These are phyloP conservation scores for Pterulicium gracile DNA, from an alignment of 1,284 basidiomycete species.

Conservation along the genomic window DNA sequence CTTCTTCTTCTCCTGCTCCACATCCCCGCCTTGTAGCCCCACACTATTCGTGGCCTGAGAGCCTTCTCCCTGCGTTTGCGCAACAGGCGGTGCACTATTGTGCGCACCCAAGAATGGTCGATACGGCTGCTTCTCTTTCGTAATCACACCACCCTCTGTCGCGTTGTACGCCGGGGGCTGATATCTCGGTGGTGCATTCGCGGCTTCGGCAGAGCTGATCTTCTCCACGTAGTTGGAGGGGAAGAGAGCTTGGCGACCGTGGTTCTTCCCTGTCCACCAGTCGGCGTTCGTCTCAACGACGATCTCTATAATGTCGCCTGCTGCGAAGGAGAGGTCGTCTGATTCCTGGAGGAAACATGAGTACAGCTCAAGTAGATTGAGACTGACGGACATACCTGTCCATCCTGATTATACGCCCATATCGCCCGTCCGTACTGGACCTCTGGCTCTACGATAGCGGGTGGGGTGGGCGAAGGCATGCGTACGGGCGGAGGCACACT, in stretches of 20 bases:
- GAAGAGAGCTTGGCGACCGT: slow-evolving; percentile 53
- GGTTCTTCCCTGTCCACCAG: slow-evolving; percentile 53
- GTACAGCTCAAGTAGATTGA: slow-evolving; percentile 5
- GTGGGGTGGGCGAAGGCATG: no score
- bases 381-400: slow-evolving; percentile 24
- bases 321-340: slow-evolving; percentile 46
- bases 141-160: slow-evolving; percentile 2
- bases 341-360: slow-evolving; percentile 30
- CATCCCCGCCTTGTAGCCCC: slow-evolving; percentile 25
- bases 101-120: slow-evolving; percentile 30
- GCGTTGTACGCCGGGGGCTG: slow-evolving; percentile 6
- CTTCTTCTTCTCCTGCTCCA: slow-evolving; percentile 39
- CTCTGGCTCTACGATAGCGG: slow-evolving; percentile 15
- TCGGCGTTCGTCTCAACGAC: slow-evolving; percentile 49
- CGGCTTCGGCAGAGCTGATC: slow-evolving; percentile 16
- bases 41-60: slow-evolving; percentile 24
- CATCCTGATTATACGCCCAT: slow-evolving; percentile 58
- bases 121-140: slow-evolving; percentile 19
- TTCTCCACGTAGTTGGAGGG: slow-evolving; percentile 54
- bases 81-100: slow-evolving; percentile 23
- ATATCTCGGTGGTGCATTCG: slow-evolving; percentile 1
- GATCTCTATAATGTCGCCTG: slow-evolving; percentile 50
- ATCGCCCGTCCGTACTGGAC: slow-evolving; percentile 36
- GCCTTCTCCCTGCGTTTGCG: no score
- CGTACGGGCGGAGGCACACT: slow-evolving; percentile 20